Percentiles rank a stretch among this genome's conserved stretches.
phyloP scores from a whole-genome alignment of 257 asterid genomes.

The Jaltomata sinuosa region DNA sequence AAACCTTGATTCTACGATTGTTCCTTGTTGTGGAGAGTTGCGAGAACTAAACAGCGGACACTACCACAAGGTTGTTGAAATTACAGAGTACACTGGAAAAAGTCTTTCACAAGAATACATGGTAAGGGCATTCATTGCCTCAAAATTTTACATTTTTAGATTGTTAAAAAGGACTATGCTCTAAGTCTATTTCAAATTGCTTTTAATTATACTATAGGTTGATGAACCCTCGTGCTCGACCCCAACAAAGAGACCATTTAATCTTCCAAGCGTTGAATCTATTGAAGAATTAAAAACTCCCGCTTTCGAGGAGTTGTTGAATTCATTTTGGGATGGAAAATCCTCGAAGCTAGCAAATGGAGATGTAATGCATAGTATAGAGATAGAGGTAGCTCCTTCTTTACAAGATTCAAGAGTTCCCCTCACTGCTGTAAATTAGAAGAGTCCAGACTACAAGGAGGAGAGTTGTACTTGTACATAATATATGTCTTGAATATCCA shows the following conservation, averaged over 20 bases:
- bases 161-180: background rate
- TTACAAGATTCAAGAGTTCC: conserved; percentile 66
- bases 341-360: conserved; percentile 72
- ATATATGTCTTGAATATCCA: background rate
- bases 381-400: conserved; percentile 45
- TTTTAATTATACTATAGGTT: conserved; percentile 37
- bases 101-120: conserved; percentile 76
- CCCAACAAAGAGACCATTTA: conserved; percentile 54
- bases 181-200: background rate
- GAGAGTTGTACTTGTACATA: conserved; percentile 3
- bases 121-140: conserved; percentile 29
- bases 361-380: conserved; percentile 50
- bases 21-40: conserved; percentile 81
- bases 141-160: background rate
- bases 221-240: conserved; percentile 95
- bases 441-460: background rate
- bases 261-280: conserved; percentile 66
- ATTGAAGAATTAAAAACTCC: conserved; percentile 89
- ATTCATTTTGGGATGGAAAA: conserved; percentile 73
- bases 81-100: conserved; percentile 78
- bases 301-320: conserved; percentile 64
- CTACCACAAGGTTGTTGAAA: conserved; percentile 63
- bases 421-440: conserved; percentile 59
- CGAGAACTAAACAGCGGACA: conserved; percentile 73
- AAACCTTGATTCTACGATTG: conserved; percentile 73